Evolutionary conservation across 2,329 filamentous ascomycete species (phyloP).

Genomic region (Phoma herbarum): DNA sequence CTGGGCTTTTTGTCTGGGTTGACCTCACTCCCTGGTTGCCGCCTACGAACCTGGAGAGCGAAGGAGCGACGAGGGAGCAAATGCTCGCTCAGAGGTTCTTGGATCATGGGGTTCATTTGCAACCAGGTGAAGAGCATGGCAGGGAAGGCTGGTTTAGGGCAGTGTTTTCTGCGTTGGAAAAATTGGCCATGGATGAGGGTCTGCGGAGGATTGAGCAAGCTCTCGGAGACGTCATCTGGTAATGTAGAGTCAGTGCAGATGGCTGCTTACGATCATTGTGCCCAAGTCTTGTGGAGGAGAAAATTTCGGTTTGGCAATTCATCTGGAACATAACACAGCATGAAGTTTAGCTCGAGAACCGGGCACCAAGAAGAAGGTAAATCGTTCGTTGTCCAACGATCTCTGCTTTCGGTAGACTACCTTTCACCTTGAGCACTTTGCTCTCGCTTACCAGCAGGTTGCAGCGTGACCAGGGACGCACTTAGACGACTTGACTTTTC

Average conservation of each 20-base stretch:
- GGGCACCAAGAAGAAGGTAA: neutral
- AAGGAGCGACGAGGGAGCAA: constrained; percentile 29
- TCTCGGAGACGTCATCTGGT: neutral
- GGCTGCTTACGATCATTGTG: neutral
- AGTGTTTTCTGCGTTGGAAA: constrained; percentile 50
- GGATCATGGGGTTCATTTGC: constrained; percentile 30
- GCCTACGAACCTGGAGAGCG: neutral
- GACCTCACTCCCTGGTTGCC: constrained; percentile 51
- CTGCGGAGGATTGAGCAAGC: constrained; percentile 23
- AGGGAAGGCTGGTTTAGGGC: constrained; percentile 56
- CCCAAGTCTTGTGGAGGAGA: neutral
- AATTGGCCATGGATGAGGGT: constrained; percentile 48
- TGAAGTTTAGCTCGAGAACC: neutral
- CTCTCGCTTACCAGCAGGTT: neutral
- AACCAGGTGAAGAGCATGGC: constrained; percentile 46
- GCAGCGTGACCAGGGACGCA: neutral
- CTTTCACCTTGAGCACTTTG: neutral
- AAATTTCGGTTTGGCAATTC: too few species aligned
- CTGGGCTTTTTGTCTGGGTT: constrained; percentile 66
- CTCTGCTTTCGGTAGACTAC: neutral
- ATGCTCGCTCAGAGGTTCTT: constrained; percentile 38
- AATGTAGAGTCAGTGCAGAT: neutral
- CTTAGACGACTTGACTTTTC: neutral
- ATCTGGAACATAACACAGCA: neutral
- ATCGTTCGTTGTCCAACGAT: neutral